Conservation (phyloP, 1,284 basidiomycete species). For the Ustilago vetiveriae region DNA sequence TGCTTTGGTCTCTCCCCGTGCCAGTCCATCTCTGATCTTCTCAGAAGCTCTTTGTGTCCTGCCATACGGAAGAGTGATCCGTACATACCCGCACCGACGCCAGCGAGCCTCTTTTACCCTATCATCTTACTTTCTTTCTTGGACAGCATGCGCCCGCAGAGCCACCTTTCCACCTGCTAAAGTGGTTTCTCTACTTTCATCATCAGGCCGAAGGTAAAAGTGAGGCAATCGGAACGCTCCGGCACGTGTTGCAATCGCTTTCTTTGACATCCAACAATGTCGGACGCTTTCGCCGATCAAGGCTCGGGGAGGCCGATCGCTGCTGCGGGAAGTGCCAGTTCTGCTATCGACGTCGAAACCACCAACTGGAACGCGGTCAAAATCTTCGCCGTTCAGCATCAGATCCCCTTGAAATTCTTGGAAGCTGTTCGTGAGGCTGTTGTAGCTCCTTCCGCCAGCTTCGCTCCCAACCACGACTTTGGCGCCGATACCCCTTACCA, state of each 20-base stretch:
- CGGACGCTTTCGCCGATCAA: background rate
- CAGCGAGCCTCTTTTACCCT: too few species aligned
- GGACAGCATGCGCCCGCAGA: background rate
- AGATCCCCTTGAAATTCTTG: slow-evolving; percentile 35
- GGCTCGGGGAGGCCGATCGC: slow-evolving; percentile 8
- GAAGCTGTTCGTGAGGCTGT: slow-evolving; percentile 25
- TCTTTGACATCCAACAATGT: too few species aligned
- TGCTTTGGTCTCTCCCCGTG: too few species aligned
- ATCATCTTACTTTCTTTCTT: background rate
- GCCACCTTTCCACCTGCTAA: background rate
- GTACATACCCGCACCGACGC: too few species aligned
- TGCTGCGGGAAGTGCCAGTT: background rate
- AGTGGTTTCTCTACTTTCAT: background rate
- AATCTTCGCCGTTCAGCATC: slow-evolving; percentile 52
- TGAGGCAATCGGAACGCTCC: too few species aligned
- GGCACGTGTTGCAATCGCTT: too few species aligned
- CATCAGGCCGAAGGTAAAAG: too few species aligned
- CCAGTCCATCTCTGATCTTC: too few species aligned
- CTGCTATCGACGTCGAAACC: slow-evolving; percentile 53
- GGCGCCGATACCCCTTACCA: slow-evolving; percentile 50
- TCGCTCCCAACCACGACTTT: slow-evolving; percentile 33
- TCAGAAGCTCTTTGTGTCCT: too few species aligned
- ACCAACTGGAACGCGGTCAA: slow-evolving; percentile 62
- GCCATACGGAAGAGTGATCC: too few species aligned
- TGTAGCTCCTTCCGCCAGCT: slow-evolving; percentile 1